Base-by-base conservation (phyloP, 2,329 filamentous ascomycete species). In the Colletotrichum lentis region DNA sequence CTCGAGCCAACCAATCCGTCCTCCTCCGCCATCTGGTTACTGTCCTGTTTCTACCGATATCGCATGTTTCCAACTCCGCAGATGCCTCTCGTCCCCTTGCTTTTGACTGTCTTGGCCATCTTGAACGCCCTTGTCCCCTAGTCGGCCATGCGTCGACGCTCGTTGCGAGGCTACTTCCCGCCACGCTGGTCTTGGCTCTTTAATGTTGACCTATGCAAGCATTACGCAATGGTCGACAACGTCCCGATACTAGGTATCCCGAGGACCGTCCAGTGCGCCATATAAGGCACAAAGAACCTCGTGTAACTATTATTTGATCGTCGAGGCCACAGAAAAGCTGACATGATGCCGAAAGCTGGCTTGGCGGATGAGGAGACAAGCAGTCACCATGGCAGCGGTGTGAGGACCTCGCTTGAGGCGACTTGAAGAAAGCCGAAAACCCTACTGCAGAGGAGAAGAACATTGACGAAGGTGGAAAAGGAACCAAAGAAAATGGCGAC, bases 141-240 rank as follows among this genome's bases (percentile, higher is more conserved):
- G 10, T 41, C 8, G 27, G 16, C 43, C 50, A 37, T 14, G 11
- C 11, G n/a, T 2, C 50, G 8, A 22, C n/a, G 16, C 27, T 47
- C 43, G 1, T 20, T 58, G 43, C 27, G 55, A 39, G 14, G 20
- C 6, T 27, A n/a, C 10, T 35, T 35, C 2, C 31, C 31, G 31
- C 2, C 5, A 2, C 27, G 3, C 8, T 24, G 10, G 14, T 11
- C 2, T 20, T 16, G 1, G 1, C n/a, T 4, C 39, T 49, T 27
- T 1, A 3, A 10, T 35, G 10, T 22, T 27, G 10, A 54, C 12
- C 47, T 12, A 22, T 37, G 20, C 18, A 39, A 18, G 3, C 6
- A 61, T 61, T 14, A 27, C 27, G 62, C 56, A 44, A 65, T 61
- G 41, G n/a, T 41, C 50, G 50, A 14, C 49, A 62, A 18, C 6